Evolutionary conservation across 192 early-diverging fungal species (phyloP), one percentile per base, ranked within the genome.

Genomic region (Phlyctochytrium bullatum): DNA sequence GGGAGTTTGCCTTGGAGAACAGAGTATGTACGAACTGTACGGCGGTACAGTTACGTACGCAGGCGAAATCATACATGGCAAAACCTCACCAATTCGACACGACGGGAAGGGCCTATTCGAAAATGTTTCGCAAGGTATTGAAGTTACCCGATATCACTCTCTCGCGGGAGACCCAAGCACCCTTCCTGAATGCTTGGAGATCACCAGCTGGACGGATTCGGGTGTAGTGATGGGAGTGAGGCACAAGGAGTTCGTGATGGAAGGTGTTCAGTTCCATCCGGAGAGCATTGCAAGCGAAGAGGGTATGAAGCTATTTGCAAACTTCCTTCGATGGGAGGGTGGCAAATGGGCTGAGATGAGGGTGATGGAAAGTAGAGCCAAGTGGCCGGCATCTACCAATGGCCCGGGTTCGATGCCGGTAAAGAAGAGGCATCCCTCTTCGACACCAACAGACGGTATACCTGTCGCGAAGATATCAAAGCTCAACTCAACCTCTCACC

Each of bases 201-300:
- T 96, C 61, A 99, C 92, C 20, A 88, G 89, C 71, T 89, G 91
- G 81, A 90, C 78, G 83, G 89, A 61, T 73, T 93, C 59, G 65
- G 92, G 93, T 30, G 81, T 96, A 32, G 83, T 99, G 53, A 99
- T 99, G 97, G 97, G 93, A 61, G 87, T 96, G 23, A 86, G 97
- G 62, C 97, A 99, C 82, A 89, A 84, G 72, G 80, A 80, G 20
- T 94, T 78, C 64, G 88, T 94, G 1, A 83, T 99, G 31, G 95
- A 98, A 78, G 95, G 97, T 54, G 90, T 99, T 12, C 97, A 99
- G 77, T 99, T 88, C 81, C 97, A 99, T 73, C 97, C 97, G 0
- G 97, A 99, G 79, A 92, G 91, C 78, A 95, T 99, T 61, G 84
- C 97, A 34, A 93, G 91, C 69, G 93, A 99, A 71, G 80, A 93